Base-by-base conservation (phyloP, 2,329 filamentous ascomycete genomes). In the Fusarium paranaense region DNA sequence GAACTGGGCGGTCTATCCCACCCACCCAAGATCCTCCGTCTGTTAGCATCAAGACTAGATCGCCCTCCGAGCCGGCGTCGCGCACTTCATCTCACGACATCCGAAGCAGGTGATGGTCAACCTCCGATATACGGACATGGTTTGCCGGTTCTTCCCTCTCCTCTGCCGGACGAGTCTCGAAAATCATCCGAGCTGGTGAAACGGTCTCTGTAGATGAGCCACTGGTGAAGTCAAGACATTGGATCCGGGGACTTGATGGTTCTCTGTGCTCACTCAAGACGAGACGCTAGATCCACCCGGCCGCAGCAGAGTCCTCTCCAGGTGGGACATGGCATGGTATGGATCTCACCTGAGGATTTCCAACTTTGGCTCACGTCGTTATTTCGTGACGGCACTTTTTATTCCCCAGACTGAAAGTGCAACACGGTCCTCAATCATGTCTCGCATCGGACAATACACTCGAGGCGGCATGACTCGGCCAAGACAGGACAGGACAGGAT, bases 321-420 rank as follows among this genome's bases (percentile, higher is more conserved):
- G 30, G 73, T 71, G 54, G 58, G 59, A 58, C 69, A 38, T 65
- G 63, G 64, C 67, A 68, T 71, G 69, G 71, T 66, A 64, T 67
- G 47, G 6, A 52, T 52, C 63, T 62, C 62, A 70, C 59, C 62
- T 18, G 59, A 72, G 62, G 64, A 76, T 71, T 69, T 67, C 20
- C 59, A 56, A 57, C 20, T 33, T n/a, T 52, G 37, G 66, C 62
- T 67, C 72, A 68, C 56, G 42, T 65, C 47, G 32, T 58, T 42
- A 33, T 57, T 64, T 57, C 47, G 56, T 32, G 33, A 62, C 37
- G 66, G 56, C 52, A 65, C 47, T 70, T 52, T 47, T 52, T 27
- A 32, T 70, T 74, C 76, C 76, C 74, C 76, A 75, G 73, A 78
- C 64, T 70, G 68, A 72, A 62, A 64, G 54, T 68, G 52, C 54